Conservation (phyloP, 495 filamentous ascomycete species). For the Lepraria neglecta region DNA sequence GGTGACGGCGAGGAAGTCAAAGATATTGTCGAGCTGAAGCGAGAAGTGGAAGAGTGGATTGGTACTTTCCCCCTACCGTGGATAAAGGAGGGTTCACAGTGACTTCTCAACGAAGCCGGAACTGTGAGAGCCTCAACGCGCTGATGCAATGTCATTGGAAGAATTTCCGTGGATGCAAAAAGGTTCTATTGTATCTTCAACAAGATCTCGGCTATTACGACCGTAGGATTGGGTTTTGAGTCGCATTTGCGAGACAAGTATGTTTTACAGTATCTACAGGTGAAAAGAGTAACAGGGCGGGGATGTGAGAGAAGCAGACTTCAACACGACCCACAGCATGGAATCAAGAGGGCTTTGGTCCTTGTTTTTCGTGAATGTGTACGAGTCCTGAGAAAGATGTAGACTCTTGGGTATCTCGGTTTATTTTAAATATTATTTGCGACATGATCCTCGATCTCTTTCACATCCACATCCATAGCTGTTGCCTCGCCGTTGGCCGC, state of each 20-base stretch:
- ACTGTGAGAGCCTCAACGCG: constrained; percentile 10
- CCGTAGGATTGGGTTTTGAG: neutral
- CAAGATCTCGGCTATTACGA: neutral
- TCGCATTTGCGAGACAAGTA: neutral
- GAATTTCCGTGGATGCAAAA: neutral
- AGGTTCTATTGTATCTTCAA: neutral
- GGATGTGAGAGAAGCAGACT: too few relatives aligned
- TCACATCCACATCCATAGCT: constrained; percentile 3
- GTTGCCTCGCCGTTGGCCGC: neutral
- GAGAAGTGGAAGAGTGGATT: constrained; percentile 94
- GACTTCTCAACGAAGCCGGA: neutral
- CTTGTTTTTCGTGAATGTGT: too few relatives aligned
- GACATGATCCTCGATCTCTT: constrained; percentile 8
- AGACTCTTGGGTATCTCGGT: neutral
- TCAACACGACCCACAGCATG: too few relatives aligned
- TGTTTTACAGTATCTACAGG: neutral
- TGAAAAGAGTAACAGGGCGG: neutral
- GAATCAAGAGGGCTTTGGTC: too few relatives aligned
- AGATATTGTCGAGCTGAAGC: constrained; percentile 79
- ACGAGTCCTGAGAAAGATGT: too few relatives aligned
- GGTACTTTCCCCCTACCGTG: constrained; percentile 87
- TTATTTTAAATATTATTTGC: neutral
- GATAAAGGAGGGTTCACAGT: constrained; percentile 43
- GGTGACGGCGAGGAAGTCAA: constrained; percentile 74
- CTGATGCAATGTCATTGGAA: neutral